Base-by-base conservation (phyloP, 1,139 yeast genomes). In the Saccharomycopsis phalli region DNA sequence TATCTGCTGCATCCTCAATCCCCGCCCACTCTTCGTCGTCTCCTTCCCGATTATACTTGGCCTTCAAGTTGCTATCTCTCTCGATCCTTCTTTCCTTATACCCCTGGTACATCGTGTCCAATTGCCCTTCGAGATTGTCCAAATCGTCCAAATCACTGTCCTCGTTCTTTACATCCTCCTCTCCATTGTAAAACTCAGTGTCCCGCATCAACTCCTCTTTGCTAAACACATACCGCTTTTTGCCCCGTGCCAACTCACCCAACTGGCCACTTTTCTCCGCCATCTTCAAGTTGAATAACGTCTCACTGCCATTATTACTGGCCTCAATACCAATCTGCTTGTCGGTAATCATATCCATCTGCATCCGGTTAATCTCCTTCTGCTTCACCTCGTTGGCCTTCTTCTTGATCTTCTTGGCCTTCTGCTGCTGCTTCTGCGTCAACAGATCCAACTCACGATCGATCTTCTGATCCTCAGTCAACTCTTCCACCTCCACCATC, bases 291-390 rank as follows among this genome's bases (percentile, higher is more conserved):
- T 80, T 84, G 64, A 91, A 91, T 47, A 88, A 65, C 1, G 93
- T 73, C 45, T 84, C 94, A 35, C 81, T 70, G 40, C 94, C 95
- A 43, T 73, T 63, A 42, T 73, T 74, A n/a, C 86, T 91, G 16
- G 95, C 95, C 58, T 91, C 98, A 36, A 86, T 68, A 69, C 97
- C 97, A 50, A 91, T 78, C 54, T 86, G 94, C 68, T 74, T 76
- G 54, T 94, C 95, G 2, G 95, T 83, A 47, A 83, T 68, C 96
- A 91, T 88, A 58, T 84, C 86, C 93, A 91, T 81, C 62, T 91
- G 97, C 81, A 87, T 80, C 62, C 97, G 75, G 41, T 74, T 71
- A 42, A 91, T 76, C 57, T 88, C 97, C 59, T 83, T 84, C 58
- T 86, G 95, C 56, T 86, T 87, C 49, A 62, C 53, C 61, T 88